phyloP scores from a whole-genome alignment of 768 basidiomycete genomes.

The Lactifluus piperatus region DNA sequence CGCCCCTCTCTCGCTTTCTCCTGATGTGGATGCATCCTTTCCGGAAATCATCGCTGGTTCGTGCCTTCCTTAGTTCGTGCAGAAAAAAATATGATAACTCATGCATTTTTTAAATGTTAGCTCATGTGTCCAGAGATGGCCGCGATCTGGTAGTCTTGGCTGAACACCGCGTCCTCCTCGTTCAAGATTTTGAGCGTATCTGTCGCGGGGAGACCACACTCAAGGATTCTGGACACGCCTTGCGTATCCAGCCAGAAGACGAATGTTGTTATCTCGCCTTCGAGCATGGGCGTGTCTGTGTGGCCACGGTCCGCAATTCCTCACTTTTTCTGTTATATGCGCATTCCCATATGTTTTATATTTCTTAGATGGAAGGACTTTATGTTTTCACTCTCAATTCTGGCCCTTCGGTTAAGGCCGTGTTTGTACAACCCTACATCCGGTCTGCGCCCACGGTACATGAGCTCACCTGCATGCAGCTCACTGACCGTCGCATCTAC shows the following conservation, averaged over 20 bases:
- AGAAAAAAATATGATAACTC: neutral
- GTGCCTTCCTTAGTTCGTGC: neutral
- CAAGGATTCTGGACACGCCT: neutral
- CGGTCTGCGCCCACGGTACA: neutral
- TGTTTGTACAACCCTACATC: conserved; percentile 2
- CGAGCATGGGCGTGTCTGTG: conserved; percentile 17
- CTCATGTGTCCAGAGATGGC: conserved; percentile 32
- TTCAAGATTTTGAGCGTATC: conserved; percentile 30
- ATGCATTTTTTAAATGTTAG: conserved; percentile 16
- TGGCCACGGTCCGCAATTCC: conserved; percentile 11
- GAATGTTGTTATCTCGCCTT: conserved; percentile 11
- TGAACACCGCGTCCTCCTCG: conserved; percentile 24
- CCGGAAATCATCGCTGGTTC: conserved; percentile 5
- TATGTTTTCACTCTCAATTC: conserved; percentile 9
- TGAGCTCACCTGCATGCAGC: conserved; percentile 16
- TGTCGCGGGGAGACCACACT: conserved; percentile 12
- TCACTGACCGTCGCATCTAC: conserved; percentile 18
- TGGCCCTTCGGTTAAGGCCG: neutral
- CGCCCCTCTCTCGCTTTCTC: neutral
- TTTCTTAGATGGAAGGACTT: neutral
- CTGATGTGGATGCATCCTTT: neutral
- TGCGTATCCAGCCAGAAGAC: neutral
- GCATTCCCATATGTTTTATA: neutral
- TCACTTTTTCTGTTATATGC: neutral
- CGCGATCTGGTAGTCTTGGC: conserved; percentile 27